These are phyloP conservation scores for Mycena vulgaris DNA, from an alignment of 768 basidiomycete genomes.

Conservation along the genomic window DNA sequence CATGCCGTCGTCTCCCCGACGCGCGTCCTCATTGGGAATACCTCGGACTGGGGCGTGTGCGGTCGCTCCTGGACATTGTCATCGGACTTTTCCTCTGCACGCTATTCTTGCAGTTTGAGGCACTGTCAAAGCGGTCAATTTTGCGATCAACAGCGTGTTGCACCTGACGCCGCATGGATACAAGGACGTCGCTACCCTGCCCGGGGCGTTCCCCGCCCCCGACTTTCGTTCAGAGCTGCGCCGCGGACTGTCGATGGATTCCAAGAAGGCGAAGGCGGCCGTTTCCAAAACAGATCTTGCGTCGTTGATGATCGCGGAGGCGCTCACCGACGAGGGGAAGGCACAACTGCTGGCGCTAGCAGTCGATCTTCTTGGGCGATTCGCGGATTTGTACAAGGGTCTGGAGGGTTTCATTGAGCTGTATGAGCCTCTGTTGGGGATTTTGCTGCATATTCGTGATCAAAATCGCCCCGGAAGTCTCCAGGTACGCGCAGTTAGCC, in stretches of 20 bases:
- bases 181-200: slow-evolving; percentile 61
- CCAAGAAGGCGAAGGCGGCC: slow-evolving; percentile 52
- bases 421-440: slow-evolving; percentile 74
- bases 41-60: slow-evolving; percentile 86
- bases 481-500: slow-evolving; percentile 61
- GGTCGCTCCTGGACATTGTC: slow-evolving; percentile 80
- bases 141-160: slow-evolving; percentile 78
- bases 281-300: slow-evolving; percentile 64
- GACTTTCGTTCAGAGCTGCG: slow-evolving; percentile 74
- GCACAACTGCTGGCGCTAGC: slow-evolving; percentile 77
- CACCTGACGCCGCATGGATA: slow-evolving; percentile 81
- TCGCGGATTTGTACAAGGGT: slow-evolving; percentile 83
- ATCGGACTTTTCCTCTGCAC: slow-evolving; percentile 93
- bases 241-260: slow-evolving; percentile 55
- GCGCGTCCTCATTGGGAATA: slow-evolving; percentile 93
- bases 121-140: slow-evolving; percentile 89
- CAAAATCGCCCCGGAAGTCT: slow-evolving; percentile 64
- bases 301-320: slow-evolving; percentile 54
- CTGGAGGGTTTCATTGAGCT: slow-evolving; percentile 90
- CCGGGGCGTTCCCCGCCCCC: slow-evolving; percentile 80
- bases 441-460: slow-evolving; percentile 70
- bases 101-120: slow-evolving; percentile 88
- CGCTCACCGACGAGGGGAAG: slow-evolving; percentile 74
- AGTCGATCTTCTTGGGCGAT: slow-evolving; percentile 75
- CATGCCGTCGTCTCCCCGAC: slow-evolving; percentile 92